Base-by-base conservation (phyloP, 2,329 filamentous ascomycete genomes). In the Aspergillus jensenii region DNA sequence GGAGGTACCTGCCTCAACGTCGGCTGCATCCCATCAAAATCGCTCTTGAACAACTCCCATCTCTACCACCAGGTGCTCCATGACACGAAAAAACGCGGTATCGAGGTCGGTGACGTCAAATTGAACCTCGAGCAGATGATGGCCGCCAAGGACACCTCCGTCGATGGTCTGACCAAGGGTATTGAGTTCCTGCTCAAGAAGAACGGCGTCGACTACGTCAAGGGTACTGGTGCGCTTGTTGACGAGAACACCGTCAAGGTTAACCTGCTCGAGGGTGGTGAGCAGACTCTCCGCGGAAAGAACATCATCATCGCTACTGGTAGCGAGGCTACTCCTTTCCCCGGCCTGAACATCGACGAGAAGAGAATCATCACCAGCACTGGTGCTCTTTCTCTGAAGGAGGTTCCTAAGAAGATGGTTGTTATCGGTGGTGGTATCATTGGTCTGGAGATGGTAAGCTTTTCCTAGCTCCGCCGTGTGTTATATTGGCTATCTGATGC, bases 391-490 rank as follows among this genome's bases (percentile, higher is more conserved):
- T 84, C 92, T 41, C 84, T 99, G 61, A 84, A 91, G 70, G 85
- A 96, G 82, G 90, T 99, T 39, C 95, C 95, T 44, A 92, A 97
- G 84, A 95, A 90, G 80, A 89, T 99, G 90, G 83, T 96, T 64
- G 95, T 99, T 70, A 97, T 99, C 74, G 95, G 95, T 68, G 95
- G 95, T 75, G 95, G 95, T 76, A 99, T 99, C 77, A 99, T 99
- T 72, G 95, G 95, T 74, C 87, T 99, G 43, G 95, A 99, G 81
- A 99, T 99, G 95, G 91, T 86, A 76, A 40, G 77, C 33, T 44
- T 45, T 39, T n/a, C 25, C 7, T 31, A n/a, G 8, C 12, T 27
- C 43, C 43, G 37, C 31, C 35, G 39, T 48, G 6, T 27, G 35
- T n/a, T 21, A 33, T 54, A 11, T 8, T 31, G 27, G 27, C 55